Conservation (phyloP, 2,329 filamentous ascomycete species). For the Botrytis squamosa region DNA sequence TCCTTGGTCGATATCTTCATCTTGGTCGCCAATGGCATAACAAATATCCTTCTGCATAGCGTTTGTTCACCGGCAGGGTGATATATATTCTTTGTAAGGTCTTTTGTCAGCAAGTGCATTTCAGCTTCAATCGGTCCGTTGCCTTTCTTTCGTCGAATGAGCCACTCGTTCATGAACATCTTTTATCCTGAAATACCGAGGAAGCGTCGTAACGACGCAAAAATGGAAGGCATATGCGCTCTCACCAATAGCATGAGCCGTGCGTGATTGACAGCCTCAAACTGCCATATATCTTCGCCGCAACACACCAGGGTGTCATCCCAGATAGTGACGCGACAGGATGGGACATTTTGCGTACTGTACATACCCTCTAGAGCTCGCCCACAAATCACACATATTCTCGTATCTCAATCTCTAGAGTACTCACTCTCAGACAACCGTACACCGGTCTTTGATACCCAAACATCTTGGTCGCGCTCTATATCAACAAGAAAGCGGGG, state of each 20-base stretch:
- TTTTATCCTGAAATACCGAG: not conserved
- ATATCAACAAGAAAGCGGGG: not conserved
- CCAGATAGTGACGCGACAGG: not conserved
- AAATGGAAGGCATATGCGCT: not conserved
- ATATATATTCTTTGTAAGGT: not conserved
- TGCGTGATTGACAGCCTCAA: no score
- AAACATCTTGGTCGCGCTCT: not conserved
- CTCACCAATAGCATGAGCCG: not conserved
- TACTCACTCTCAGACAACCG: not conserved
- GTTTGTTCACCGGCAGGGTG: not conserved
- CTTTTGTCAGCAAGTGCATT: slow-evolving; percentile 9
- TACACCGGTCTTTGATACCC: not conserved
- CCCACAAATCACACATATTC: not conserved
- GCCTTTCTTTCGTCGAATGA: not conserved
- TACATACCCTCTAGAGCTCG: not conserved
- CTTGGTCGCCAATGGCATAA: not conserved
- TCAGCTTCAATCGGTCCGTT: not conserved
- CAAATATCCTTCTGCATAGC: not conserved
- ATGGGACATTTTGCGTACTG: not conserved
- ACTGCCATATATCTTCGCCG: not conserved
- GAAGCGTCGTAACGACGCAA: not conserved
- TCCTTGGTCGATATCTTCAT: not conserved
- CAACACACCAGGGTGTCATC: not conserved
- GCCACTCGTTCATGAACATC: not conserved
- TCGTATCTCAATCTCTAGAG: not conserved